Percentiles rank a stretch among this genome's conserved stretches.
Evolutionary conservation across 2,329 filamentous ascomycete genomes (phyloP).

Genomic region (Orbilia quercus): DNA sequence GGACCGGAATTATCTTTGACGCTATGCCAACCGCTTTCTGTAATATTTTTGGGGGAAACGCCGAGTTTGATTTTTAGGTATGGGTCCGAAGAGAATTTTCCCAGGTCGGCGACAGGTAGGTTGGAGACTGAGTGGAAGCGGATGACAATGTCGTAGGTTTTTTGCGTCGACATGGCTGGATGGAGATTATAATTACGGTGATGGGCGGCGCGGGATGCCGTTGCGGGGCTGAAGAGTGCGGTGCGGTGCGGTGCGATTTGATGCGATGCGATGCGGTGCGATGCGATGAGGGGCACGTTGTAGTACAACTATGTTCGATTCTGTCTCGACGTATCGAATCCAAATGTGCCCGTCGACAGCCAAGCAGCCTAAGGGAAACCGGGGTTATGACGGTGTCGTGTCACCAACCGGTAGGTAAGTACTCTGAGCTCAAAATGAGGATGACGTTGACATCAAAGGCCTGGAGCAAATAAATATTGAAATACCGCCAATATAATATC

Average conservation of each 20-base stretch:
- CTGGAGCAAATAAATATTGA: too few relatives aligned
- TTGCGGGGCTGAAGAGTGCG: not conserved
- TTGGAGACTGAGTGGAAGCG: constrained; percentile 55
- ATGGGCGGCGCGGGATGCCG: too few relatives aligned
- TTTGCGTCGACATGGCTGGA: constrained; percentile 8
- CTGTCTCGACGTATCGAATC: too few relatives aligned
- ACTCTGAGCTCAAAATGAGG: too few relatives aligned
- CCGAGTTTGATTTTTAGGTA: constrained; percentile 54
- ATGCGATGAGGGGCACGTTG: too few relatives aligned
- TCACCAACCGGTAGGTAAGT: too few relatives aligned
- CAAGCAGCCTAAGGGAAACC: too few relatives aligned
- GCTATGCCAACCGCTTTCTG: constrained; percentile 44
- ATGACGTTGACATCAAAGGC: too few relatives aligned
- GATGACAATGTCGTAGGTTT: constrained; percentile 44
- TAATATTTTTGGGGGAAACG: constrained; percentile 35
- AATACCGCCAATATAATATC: too few relatives aligned
- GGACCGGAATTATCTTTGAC: constrained; percentile 37
- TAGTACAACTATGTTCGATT: too few relatives aligned
- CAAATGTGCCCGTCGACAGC: too few relatives aligned
- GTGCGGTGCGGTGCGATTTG: not conserved
- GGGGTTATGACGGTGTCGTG: not conserved
- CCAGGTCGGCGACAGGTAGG: constrained; percentile 50
- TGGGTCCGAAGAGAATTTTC: constrained; percentile 52
- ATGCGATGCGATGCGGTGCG: too few relatives aligned
- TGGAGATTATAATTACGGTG: not conserved